Evolutionary conservation across 2,329 filamentous ascomycete genomes (phyloP), one percentile per base, ranked within the genome.

Genomic region (Fusarium humuli): DNA sequence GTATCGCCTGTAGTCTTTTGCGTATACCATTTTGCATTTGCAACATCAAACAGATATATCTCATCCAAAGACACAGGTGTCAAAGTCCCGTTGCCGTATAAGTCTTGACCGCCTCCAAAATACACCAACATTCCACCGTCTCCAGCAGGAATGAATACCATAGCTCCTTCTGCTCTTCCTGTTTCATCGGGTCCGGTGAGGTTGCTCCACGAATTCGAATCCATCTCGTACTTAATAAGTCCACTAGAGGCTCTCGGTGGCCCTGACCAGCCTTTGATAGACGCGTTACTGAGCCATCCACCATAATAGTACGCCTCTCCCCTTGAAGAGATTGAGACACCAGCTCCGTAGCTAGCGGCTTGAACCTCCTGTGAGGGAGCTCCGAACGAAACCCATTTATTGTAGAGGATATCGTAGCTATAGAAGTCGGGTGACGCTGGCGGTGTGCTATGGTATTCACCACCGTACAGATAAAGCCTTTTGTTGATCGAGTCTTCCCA

Each of bases 401-500:
- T 29, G 8, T 61, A 48, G 2, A 61, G 53, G 11, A 61, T 61
- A 2, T 61, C 53, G 22, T 61, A 61, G 44, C 58, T 61, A 12
- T 61, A 61, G 2, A 61, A 10, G 3, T n/a, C 12, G 14, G 58
- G 48, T 3, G 44, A n/a, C 0, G n/a, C 18, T 8, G 42, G 27
- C 1, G 58, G 13, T 4, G 12, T 16, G 1, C 13, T 8, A 2
- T 58, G 12, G 11, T 32, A 58, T 5, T 61, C 53, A 2, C 58
- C 58, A 12, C 58, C 58, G 25, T 58, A 61, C 3, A 61, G 42
- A 10, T 48, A 61, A 18, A 61, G 53, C 6, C 58, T 22, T 3
- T 61, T 61, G 14, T 61, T 61, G 11, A 61, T 7, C 0, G 58
- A 58, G 44, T 61, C 58, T 44, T 61, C 58, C 58, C 42, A 58